Conservation (phyloP, 768 basidiomycete species). For the Floccularia luteovirens region DNA sequence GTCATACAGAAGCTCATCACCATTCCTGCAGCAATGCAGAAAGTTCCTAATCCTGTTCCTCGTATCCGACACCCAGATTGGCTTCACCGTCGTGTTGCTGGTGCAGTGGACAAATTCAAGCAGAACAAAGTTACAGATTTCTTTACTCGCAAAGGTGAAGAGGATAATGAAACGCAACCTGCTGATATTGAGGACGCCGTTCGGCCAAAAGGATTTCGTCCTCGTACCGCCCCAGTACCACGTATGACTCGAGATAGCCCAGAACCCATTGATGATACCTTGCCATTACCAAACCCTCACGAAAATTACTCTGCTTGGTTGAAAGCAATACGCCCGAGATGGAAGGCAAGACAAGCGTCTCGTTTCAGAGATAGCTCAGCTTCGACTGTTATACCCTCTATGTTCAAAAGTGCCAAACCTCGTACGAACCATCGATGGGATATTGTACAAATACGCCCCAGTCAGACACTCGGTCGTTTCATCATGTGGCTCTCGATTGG, state of each 20-base stretch:
- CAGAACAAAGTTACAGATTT: constrained; percentile 98
- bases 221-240: constrained; percentile 46
- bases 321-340: constrained; percentile 65
- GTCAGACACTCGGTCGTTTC: constrained; percentile 72
- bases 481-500: constrained; percentile 85
- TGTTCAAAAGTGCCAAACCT: constrained; percentile 61
- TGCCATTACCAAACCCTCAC: constrained; percentile 54
- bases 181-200: constrained; percentile 61
- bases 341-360: constrained; percentile 56
- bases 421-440: constrained; percentile 78
- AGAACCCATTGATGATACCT: constrained; percentile 29
- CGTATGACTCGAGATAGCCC: constrained; percentile 38
- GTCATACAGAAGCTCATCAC: constrained; percentile 99
- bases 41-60: constrained; percentile 93
- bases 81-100: constrained; percentile 87
- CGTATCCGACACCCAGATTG: constrained; percentile 96
- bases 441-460: constrained; percentile 82
- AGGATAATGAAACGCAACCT: constrained; percentile 19
- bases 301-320: constrained; percentile 73
- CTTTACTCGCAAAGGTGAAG: constrained; percentile 45
- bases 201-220: constrained; percentile 8
- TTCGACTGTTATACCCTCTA: constrained; percentile 49
- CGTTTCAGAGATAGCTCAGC: constrained; percentile 29
- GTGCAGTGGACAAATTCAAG: constrained; percentile 91
- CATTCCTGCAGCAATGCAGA: constrained; percentile 98